A percentile compares a stretch with the other conserved stretches of the same genome.
Conservation (phyloP, 257 asterid genomes). For the Nicotiana undulata region DNA sequence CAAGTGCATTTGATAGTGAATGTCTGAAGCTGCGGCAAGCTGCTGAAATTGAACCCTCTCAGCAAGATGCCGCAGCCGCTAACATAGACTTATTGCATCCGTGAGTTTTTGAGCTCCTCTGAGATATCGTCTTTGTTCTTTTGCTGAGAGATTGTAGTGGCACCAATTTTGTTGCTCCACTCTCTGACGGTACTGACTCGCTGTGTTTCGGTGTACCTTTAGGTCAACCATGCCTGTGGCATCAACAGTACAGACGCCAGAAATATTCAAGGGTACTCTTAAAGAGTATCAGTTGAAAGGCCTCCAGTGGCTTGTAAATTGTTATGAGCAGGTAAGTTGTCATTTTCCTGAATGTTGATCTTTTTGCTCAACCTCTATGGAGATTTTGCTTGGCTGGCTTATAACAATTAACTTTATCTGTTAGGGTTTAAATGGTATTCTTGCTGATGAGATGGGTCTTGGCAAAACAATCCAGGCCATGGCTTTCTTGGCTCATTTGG, state of each 20-base stretch:
- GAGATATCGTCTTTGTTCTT: neutral
- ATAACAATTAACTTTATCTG: slow-evolving; percentile 4
- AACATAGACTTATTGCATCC: slow-evolving; percentile 93
- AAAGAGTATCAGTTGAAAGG: slow-evolving; percentile 95
- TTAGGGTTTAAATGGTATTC: slow-evolving; percentile 97
- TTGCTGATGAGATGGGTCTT: slow-evolving; percentile 99
- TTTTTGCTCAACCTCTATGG: slow-evolving; percentile 1
- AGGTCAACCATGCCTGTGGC: slow-evolving; percentile 98
- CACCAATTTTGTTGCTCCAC: neutral
- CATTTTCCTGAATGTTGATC: slow-evolving; percentile 4
- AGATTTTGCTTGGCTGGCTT: slow-evolving; percentile 5
- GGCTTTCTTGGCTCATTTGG: slow-evolving; percentile 98
- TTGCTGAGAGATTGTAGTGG: slow-evolving; percentile 1
- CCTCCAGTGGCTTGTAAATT: slow-evolving; percentile 98
- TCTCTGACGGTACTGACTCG: slow-evolving; percentile 4
- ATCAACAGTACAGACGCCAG: slow-evolving; percentile 85
- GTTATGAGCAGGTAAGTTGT: slow-evolving; percentile 83
- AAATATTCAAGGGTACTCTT: slow-evolving; percentile 82
- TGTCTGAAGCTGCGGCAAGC: slow-evolving; percentile 63
- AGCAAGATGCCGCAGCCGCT: slow-evolving; percentile 58
- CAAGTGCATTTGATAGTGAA: slow-evolving; percentile 81
- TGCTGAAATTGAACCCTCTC: slow-evolving; percentile 49
- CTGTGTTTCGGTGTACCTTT: slow-evolving; percentile 18
- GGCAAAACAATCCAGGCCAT: slow-evolving; percentile 98
- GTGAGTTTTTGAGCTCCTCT: slow-evolving; percentile 36